Evolutionary conservation across 768 basidiomycete species (phyloP), one percentile per base, ranked within the genome.

Genomic region (Scleroderma citrinum): DNA sequence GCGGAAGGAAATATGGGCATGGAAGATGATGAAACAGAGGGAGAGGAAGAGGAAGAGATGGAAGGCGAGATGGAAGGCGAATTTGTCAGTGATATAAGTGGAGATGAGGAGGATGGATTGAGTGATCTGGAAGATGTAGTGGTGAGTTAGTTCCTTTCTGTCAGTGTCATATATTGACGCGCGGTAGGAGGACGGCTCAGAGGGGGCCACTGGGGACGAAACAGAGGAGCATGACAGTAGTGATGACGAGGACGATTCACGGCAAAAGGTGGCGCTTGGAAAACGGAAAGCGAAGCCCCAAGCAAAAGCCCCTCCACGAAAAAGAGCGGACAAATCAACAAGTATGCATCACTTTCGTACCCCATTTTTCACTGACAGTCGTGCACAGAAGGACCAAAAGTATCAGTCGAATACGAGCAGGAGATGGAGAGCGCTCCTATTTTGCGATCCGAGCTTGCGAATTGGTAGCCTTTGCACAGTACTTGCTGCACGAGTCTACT

Each of bases 351-450:
- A 13, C n/a, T 6, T 44, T n/a, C n/a, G 39, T 37, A 41, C 29
- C 41, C 19, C 29, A 3, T 21, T 46, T 45, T 44, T 24, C 39
- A 38, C 56, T 64, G 40, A 64, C 29, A 26, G 17, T 20, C 44
- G 36, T 39, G 35, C 52, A 10, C 64, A 85, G 84, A 76, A 59
- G 87, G 83, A 17, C 85, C 92, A 13, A 76, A 85, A 55, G 85
- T 98, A 61, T 91, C 97, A 65, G 85, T 98, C 59, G 95, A 97
- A 68, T 96, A 96, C 81, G 94, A 98, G 67, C 82, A 90, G 64
- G 94, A 96, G 71, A 75, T 87, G 67, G 91, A 86, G 62, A 83
- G 76, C 55, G 63, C 80, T 45, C 78, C 79, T 36, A 67, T 82
- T 39, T 73, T 72, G 32, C 76, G 74, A 55, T 76, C 76, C 36